Conservation (phyloP, 257 asterid species). For the Avicennia marina region DNA sequence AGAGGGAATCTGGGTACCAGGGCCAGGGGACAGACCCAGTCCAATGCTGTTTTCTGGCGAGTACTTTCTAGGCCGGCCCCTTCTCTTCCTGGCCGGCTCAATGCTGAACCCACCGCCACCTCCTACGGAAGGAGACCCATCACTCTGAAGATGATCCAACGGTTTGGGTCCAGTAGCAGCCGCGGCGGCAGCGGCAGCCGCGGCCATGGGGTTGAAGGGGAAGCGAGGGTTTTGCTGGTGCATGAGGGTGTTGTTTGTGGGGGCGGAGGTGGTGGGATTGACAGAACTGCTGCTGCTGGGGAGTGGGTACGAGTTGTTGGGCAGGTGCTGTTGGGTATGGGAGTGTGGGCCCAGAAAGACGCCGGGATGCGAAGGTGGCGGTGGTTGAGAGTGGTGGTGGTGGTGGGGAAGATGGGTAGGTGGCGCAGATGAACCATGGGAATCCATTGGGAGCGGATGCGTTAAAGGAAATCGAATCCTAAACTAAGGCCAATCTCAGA, state of each 20-base stretch:
- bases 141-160: conserved; percentile 45
- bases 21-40: conserved; percentile 62
- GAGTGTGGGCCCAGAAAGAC: conserved; percentile 28
- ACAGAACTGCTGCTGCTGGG: conserved; percentile 34
- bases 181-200: conserved; percentile 10
- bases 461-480: background rate
- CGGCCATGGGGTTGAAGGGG: conserved; percentile 46
- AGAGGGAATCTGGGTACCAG: conserved; percentile 45
- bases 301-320: conserved; percentile 38
- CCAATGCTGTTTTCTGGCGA: conserved; percentile 79
- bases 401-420: conserved; percentile 25
- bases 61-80: conserved; percentile 88
- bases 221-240: conserved; percentile 54
- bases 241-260: conserved; percentile 19
- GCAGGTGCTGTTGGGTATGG: conserved; percentile 29
- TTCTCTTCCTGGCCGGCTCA: conserved; percentile 63
- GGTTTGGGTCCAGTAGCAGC: conserved; percentile 21
- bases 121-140: conserved; percentile 40
- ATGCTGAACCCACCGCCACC: conserved; percentile 46
- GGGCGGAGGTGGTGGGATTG: conserved; percentile 26
- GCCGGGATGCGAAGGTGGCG: conserved; percentile 26
- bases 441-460: conserved; percentile 29
- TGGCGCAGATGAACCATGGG: conserved; percentile 37
- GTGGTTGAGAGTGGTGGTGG: conserved; percentile 36
- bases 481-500: background rate